Base-by-base conservation (phyloP, 163 green algal genomes). In the Scenedesmus sp. region DNA sequence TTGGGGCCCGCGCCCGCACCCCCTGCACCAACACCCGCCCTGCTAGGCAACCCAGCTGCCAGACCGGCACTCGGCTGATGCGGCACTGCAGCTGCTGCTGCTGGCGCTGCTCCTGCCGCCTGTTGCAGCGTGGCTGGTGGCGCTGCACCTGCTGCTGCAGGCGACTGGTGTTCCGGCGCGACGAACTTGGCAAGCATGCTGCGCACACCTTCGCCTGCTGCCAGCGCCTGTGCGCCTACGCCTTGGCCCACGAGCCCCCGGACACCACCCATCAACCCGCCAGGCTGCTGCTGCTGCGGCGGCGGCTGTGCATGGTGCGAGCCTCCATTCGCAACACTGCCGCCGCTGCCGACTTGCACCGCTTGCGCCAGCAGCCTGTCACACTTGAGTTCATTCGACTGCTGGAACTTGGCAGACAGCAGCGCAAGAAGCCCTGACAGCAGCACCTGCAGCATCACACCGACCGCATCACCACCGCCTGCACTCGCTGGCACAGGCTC, bases 331-430 rank as follows among this genome's bases (percentile, higher is more conserved):
- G 83, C 18, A 43, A 33, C 44, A 89, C 72, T 30, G 73, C 70
- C 51, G 85, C 61, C 53, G 73, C 37, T 81, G 59, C 79, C 35
- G 24, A 24, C 46, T 12, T 26, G 16, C 0, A 53, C 44, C 13
- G 68, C 85, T 30, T 90, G 85, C 59, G 85, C 87, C 35, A 91
- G 26, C 78, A 91, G 59, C 35, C 87, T 40, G 42, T 91, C 87
- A 81, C 87, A 91, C 73, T 91, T 87, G 12, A 91, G 16, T 24
- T 91, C 87, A 56, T 91, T 91, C 35, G 87, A 16, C 78, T 91
- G 87, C 87, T 91, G 87, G 26, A 53, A 87, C 37, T 87, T 87
- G 1, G 87, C 56, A 78, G 87, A 86, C 87, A 91, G 59, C 53
- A 87, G 15, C 6, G 78, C 78, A 81, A 81, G 35, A 56, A 91